Conservation (phyloP, 2,329 filamentous ascomycete species). For the Monosporascus sp. region DNA sequence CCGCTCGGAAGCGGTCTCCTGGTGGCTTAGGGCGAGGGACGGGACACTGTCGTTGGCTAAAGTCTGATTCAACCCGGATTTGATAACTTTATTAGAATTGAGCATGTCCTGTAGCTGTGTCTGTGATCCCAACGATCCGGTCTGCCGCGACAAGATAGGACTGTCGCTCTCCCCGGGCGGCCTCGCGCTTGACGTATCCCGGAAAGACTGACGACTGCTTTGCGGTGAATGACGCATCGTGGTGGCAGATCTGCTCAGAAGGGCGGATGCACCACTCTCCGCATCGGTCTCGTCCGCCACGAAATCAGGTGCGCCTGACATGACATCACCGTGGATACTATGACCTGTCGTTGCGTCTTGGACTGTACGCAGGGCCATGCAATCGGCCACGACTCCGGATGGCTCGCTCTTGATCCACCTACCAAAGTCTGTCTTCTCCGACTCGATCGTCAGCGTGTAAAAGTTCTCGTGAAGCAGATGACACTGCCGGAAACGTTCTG, state of each 20-base stretch:
- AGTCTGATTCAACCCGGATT: conserved; percentile 50
- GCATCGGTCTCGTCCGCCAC: conserved; percentile 27
- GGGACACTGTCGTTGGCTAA: conserved; percentile 53
- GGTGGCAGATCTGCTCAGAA: conserved; percentile 35
- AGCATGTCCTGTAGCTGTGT: conserved; percentile 57
- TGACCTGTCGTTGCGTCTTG: conserved; percentile 17
- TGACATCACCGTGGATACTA: conserved; percentile 13
- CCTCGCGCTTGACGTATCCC: conserved; percentile 40
- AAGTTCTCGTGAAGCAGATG: conserved; percentile 83
- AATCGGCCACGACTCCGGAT: conserved; percentile 74
- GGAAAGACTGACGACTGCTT: conserved; percentile 45
- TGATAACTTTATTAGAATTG: conserved; percentile 53
- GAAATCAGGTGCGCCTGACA: conserved; percentile 14
- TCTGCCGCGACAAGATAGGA: conserved; percentile 53
- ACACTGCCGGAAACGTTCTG: conserved; percentile 66
- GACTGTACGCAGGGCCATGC: conserved; percentile 59
- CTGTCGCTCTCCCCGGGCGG: conserved; percentile 48
- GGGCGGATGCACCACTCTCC: conserved; percentile 30
- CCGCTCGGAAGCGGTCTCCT: conserved; percentile 40
- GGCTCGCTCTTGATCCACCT: conserved; percentile 77
- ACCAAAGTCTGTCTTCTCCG: conserved; percentile 69
- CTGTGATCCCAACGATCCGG: conserved; percentile 43
- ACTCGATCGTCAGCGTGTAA: conserved; percentile 71
- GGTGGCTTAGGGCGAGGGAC: conserved; percentile 47
- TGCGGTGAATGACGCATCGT: conserved; percentile 42